These are phyloP conservation scores for Daldinia decipiens DNA, from an alignment of 495 filamentous ascomycete species.

Conservation along the genomic window DNA sequence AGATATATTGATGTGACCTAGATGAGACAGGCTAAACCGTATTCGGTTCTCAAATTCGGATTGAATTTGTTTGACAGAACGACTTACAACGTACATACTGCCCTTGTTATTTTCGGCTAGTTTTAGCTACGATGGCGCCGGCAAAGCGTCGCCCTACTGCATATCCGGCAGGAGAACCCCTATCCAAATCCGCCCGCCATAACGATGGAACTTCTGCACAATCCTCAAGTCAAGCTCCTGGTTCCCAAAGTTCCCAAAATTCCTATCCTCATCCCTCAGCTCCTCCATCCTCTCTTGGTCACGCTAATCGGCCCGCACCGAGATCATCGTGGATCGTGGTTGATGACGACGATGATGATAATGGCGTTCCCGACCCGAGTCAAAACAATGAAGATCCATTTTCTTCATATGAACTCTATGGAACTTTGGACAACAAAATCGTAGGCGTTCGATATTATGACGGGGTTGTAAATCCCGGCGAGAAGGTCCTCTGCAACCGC, in stretches of 20 bases:
- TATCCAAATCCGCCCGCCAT: constrained; percentile 43
- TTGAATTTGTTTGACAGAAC: constrained; percentile 1
- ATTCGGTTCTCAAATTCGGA: not conserved
- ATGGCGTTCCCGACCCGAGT: constrained; percentile 54
- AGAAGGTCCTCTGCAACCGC: constrained; percentile 73
- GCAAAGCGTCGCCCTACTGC: constrained; percentile 21
- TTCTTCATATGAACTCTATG: constrained; percentile 45
- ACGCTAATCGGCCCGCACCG: constrained; percentile 24
- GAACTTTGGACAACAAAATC: constrained; percentile 67
- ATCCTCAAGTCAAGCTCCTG: constrained; percentile 11
- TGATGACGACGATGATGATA: constrained; percentile 59
- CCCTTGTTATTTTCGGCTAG: not conserved
- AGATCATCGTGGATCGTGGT: constrained; percentile 34
- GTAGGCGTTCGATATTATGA: constrained; percentile 85
- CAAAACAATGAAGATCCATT: constrained; percentile 58
- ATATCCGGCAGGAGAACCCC: constrained; percentile 5
- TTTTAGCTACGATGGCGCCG: constrained; percentile 20
- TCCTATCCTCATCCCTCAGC: constrained; percentile 12
- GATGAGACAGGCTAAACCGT: not conserved
- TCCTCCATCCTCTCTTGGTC: constrained; percentile 32
- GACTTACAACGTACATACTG: not conserved
- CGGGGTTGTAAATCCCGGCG: constrained; percentile 74
- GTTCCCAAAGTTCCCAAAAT: constrained; percentile 28
- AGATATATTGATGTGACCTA: not conserved
- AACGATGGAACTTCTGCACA: constrained; percentile 27